Conservation (phyloP, 2,329 filamentous ascomycete species). For the Colletotrichum tabaci region DNA sequence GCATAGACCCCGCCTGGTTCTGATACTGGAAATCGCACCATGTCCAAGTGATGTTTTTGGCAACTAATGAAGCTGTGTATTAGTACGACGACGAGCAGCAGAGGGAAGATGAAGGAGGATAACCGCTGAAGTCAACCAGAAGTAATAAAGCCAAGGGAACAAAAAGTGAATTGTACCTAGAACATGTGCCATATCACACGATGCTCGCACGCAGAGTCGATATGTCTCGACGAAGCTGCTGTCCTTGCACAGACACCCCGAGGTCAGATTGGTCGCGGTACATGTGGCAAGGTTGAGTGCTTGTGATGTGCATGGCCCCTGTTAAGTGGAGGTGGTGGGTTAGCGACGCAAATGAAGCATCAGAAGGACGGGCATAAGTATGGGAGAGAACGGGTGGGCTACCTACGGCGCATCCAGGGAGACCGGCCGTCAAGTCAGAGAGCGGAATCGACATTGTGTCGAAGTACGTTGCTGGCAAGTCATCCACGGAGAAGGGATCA, state of each 20-base stretch:
- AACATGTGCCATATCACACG: neutral
- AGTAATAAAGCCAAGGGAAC: neutral
- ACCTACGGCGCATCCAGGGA: neutral
- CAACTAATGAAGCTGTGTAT: neutral
- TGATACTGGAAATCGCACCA: neutral
- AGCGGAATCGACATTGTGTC: neutral
- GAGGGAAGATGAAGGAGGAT: neutral
- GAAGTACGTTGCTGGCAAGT: neutral
- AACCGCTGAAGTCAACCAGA: fast-evolving
- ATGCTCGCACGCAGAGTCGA: neutral
- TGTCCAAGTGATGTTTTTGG: neutral
- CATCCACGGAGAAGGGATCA: neutral
- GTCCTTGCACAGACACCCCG: neutral
- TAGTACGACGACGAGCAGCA: neutral
- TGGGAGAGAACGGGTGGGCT: too few species aligned
- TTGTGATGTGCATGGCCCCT: neutral
- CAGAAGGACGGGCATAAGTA: too few species aligned
- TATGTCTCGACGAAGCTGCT: neutral
- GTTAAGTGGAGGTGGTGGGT: neutral
- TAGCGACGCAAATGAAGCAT: neutral
- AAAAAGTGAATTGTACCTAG: neutral
- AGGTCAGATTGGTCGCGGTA: neutral
- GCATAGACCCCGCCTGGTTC: neutral
- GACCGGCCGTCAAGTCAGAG: neutral
- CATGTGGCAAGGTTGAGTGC: neutral